Conservation (phyloP, 1,139 yeast genomes). For the Kurtzmaniella quercitrusa region DNA sequence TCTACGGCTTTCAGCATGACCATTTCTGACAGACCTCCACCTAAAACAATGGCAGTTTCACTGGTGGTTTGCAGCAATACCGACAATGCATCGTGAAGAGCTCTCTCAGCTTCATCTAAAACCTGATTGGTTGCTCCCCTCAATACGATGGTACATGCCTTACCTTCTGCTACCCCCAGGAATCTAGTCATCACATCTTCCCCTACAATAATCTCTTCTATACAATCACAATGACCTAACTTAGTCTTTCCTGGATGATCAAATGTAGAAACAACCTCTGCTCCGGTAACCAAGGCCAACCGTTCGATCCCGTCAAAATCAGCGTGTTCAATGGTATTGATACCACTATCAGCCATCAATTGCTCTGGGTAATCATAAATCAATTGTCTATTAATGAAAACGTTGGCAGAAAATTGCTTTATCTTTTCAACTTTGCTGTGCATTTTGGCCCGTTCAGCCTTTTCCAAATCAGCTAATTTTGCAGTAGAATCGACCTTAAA, state of each 20-base stretch:
- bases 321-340: constrained; percentile 95
- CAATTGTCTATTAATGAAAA: constrained; percentile 91
- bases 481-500: constrained; percentile 94
- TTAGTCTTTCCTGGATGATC: constrained; percentile 85
- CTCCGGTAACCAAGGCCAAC: constrained; percentile 93
- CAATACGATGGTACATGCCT: constrained; percentile 92
- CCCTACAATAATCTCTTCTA: constrained; percentile 91
- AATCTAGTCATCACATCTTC: constrained; percentile 84
- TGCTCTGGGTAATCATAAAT: constrained; percentile 98
- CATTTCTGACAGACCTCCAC: constrained; percentile 99
- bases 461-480: constrained; percentile 91
- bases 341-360: constrained; percentile 78
- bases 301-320: constrained; percentile 98
- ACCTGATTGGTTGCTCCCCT: constrained; percentile 98
- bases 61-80: constrained; percentile 93
- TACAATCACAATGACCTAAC: constrained; percentile 82
- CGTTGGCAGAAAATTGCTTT: constrained; percentile 74
- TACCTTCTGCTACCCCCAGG: constrained; percentile 92
- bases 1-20: constrained; percentile 97
- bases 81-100: constrained; percentile 93
- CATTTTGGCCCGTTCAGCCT: constrained; percentile 95
- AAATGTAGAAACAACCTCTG: constrained; percentile 96
- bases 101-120: constrained; percentile 94
- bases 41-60: constrained; percentile 92
- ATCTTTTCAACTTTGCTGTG: constrained; percentile 84